Percentiles rank a stretch among this genome's conserved stretches.
Evolutionary conservation across 352 stramenopile genomes (phyloP).

Genomic region (Elongisporangium undulatum): DNA sequence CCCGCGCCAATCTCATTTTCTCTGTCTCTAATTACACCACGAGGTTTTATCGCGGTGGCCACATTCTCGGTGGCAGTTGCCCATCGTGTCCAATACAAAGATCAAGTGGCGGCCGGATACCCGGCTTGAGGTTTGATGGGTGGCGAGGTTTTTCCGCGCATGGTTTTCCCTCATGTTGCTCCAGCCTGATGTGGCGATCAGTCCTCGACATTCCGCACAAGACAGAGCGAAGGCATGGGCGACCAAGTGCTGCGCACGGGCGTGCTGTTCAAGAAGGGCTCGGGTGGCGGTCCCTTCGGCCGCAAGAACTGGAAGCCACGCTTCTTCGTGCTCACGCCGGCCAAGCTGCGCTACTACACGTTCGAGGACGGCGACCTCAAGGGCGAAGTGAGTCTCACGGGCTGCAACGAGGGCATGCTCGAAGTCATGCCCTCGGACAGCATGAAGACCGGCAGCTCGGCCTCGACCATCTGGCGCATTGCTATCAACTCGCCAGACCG

Average conservation of each 20-base stretch:
- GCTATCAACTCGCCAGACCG: constrained; percentile 58
- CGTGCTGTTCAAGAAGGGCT: constrained; percentile 83
- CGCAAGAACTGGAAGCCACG: constrained; percentile 77
- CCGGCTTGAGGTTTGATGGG: not conserved
- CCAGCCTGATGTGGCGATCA: not conserved
- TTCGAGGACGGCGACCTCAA: constrained; percentile 78
- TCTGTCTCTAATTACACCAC: not conserved
- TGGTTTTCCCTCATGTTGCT: not conserved
- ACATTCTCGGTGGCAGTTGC: not conserved
- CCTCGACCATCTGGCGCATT: constrained; percentile 75
- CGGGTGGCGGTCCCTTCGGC: constrained; percentile 54
- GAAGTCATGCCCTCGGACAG: constrained; percentile 78
- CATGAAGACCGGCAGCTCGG: constrained; percentile 69
- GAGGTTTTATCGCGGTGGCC: not conserved
- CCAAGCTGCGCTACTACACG: constrained; percentile 66
- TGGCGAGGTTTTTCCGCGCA: not conserved
- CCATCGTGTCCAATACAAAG: not conserved
- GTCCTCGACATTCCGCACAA: not conserved
- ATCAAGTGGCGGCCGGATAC: not conserved
- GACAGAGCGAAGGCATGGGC: constrained; percentile 6
- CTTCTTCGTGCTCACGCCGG: constrained; percentile 65
- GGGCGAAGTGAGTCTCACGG: constrained; percentile 61
- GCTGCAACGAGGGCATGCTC: constrained; percentile 54
- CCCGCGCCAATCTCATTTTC: not conserved
- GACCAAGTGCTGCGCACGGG: constrained; percentile 61